These are phyloP conservation scores for Letharia lupina DNA, from an alignment of 495 filamentous ascomycete species.

Conservation along the genomic window DNA sequence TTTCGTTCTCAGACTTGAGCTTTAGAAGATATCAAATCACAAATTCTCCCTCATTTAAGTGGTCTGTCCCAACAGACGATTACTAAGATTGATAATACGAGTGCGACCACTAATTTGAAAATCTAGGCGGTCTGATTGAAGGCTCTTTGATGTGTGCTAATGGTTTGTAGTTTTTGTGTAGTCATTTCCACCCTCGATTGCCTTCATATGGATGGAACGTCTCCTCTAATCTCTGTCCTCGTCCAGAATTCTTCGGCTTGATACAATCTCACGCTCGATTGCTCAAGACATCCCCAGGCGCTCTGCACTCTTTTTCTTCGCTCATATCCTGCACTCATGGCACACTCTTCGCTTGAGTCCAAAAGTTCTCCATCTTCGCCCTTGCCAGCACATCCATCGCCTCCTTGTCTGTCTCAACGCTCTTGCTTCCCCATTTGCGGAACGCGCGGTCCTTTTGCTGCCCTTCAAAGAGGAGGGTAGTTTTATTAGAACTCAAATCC, in stretches of 20 bases:
- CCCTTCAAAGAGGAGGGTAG: slow-evolving; percentile 78
- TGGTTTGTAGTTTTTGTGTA: neutral
- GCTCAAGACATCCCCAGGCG: neutral
- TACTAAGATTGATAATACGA: neutral
- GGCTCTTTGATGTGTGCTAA: neutral
- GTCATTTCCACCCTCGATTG: neutral
- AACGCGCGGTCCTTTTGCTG: slow-evolving; percentile 70
- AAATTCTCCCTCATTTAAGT: neutral
- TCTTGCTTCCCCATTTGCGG: slow-evolving; percentile 73
- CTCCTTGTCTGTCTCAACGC: slow-evolving; percentile 81
- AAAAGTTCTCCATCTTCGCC: slow-evolving; percentile 90
- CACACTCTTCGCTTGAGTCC: slow-evolving; percentile 79
- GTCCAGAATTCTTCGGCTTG: neutral
- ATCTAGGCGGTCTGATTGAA: neutral
- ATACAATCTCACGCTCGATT: neutral
- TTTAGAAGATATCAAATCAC: neutral
- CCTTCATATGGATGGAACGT: neutral
- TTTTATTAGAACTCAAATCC: slow-evolving; percentile 72
- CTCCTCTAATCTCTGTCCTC: neutral
- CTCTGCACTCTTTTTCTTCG: neutral
- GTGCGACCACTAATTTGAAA: neutral
- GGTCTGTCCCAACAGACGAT: neutral
- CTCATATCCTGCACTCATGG: slow-evolving; percentile 26
- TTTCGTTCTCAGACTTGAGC: neutral
- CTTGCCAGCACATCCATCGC: slow-evolving; percentile 72